A percentile compares a stretch with the other conserved stretches of the same genome.
Evolutionary conservation across 2,329 filamentous ascomycete species (phyloP).

Genomic region (Aspergillus sp.): DNA sequence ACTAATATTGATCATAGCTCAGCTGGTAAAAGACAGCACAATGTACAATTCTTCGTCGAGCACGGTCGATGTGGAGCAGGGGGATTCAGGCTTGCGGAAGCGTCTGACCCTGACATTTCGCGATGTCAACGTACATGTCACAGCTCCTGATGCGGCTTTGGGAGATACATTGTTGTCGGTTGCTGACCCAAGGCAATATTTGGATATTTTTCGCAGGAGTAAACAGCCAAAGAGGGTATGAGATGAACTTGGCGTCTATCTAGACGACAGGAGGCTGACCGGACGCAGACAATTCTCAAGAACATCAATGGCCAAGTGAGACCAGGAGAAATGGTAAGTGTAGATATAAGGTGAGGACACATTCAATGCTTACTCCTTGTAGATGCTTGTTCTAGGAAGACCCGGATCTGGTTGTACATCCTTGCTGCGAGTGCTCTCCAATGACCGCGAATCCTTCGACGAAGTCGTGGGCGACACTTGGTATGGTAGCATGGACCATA

Average conservation of each 20-base stretch:
- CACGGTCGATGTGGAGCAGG: constrained; percentile 26
- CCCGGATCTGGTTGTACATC: constrained; percentile 70
- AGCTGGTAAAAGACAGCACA: background rate
- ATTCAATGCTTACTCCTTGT: background rate
- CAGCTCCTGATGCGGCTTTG: constrained; percentile 34
- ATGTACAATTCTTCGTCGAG: constrained; percentile 30
- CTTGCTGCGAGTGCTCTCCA: constrained; percentile 66
- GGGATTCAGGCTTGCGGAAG: constrained; percentile 22
- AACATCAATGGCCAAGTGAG: constrained; percentile 39
- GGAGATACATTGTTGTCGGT: constrained; percentile 34
- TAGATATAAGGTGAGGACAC: background rate
- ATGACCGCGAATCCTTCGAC: constrained; percentile 59
- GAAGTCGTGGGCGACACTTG: constrained; percentile 52
- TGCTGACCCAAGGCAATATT: constrained; percentile 29
- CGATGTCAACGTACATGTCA: constrained; percentile 32
- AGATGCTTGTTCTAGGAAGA: constrained; percentile 64
- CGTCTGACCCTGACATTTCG: constrained; percentile 36
- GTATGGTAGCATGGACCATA: constrained; percentile 54
- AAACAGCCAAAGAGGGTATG: constrained; percentile 27
- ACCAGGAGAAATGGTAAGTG: constrained; percentile 43
- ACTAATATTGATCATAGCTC: background rate
- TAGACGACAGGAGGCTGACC: background rate
- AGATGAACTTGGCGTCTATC: background rate
- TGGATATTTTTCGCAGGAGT: constrained; percentile 17
- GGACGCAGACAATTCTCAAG: constrained; percentile 37